Base-by-base conservation (phyloP, 352 stramenopile genomes). In the Bremia lactucae region DNA sequence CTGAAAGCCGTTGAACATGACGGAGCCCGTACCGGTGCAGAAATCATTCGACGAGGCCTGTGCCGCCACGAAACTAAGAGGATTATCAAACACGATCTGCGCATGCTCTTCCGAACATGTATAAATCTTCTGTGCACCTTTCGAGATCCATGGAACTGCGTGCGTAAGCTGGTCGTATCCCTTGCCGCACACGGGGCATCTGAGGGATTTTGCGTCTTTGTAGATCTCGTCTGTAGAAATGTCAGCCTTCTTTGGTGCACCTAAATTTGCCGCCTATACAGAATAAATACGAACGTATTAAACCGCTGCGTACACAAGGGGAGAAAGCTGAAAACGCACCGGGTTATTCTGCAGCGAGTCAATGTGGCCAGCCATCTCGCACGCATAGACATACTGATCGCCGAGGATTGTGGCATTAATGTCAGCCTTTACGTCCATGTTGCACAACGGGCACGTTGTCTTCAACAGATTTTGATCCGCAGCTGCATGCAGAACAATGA, bases 1-100 rank as follows among this genome's bases (percentile, higher is more conserved):
- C 49, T 87, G 77, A 50, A 89, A 88, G 23, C 75, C 75, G 44
- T 88, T 75, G 47, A 88, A 91, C 78, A 91, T 91, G 57, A 83
- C 69, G 2, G 76, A 88, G 4, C 73, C 76, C 15, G 62, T 69
- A 18, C 51, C 53, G 41, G 81, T 62, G 49, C 72, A 85, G 36
- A 87, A 85, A 5, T 65, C 69, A 6, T 48, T 43, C n/a, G 50
- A 52, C 18, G 53, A 60, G 0, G 46, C 25, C 9, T 55, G 39
- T 9, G 57, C 52, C 20, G 50, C 58, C 36, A 82, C 59, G 40
- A 76, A 81, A 29, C 45, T 51, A 14, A 54, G 58, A 19, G 72
- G 69, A 48, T 85, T 60, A 23, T 54, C 47, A 22, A 70, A 63
- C 22, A 88, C 61, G 38, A 77, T 33, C 16, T 79, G 36, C 13